phyloP scores from a whole-genome alignment of 176 grass and related monocot genomes.

The Coix lacrymajobi region DNA sequence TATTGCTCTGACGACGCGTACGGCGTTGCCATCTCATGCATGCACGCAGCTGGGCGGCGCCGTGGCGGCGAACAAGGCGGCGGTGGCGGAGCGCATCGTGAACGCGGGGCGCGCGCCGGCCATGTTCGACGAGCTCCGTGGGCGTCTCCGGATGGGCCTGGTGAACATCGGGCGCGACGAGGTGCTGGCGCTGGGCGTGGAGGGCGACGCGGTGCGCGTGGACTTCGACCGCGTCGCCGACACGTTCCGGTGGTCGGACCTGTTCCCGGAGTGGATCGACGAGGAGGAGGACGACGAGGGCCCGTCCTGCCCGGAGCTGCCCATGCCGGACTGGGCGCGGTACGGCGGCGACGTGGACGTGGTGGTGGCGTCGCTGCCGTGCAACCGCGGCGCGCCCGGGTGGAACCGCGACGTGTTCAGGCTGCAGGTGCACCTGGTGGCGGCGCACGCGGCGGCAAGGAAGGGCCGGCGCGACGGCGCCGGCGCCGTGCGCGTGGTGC shows the following conservation, averaged over 20 bases:
- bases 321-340: slow-evolving; percentile 59
- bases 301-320: slow-evolving; percentile 72
- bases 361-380: slow-evolving; percentile 71
- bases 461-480: slow-evolving; percentile 31
- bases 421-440: slow-evolving; percentile 81
- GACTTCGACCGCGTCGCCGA: slow-evolving; percentile 50
- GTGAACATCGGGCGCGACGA: slow-evolving; percentile 69
- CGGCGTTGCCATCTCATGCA: not conserved
- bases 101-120: slow-evolving; percentile 36
- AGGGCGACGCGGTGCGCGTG: slow-evolving; percentile 37
- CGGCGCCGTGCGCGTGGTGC: slow-evolving; percentile 49
- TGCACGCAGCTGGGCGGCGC: slow-evolving; percentile 36
- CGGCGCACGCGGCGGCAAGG: slow-evolving; percentile 42
- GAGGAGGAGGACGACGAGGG: slow-evolving; percentile 76
- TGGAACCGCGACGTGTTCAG: slow-evolving; percentile 80
- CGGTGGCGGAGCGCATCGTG: slow-evolving; percentile 40
- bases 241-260: slow-evolving; percentile 60
- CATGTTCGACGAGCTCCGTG: slow-evolving; percentile 55
- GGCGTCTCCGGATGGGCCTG: slow-evolving; percentile 46
- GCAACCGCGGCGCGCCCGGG: slow-evolving; percentile 20
- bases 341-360: slow-evolving; percentile 52
- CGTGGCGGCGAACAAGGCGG: slow-evolving; percentile 38
- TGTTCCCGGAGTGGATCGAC: slow-evolving; percentile 93
- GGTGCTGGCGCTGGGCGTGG: slow-evolving; percentile 38
- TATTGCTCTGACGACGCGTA: not conserved